phyloP scores from a whole-genome alignment of 371 early-diverging fungal species.

The Lichtheimia hyalospora region DNA sequence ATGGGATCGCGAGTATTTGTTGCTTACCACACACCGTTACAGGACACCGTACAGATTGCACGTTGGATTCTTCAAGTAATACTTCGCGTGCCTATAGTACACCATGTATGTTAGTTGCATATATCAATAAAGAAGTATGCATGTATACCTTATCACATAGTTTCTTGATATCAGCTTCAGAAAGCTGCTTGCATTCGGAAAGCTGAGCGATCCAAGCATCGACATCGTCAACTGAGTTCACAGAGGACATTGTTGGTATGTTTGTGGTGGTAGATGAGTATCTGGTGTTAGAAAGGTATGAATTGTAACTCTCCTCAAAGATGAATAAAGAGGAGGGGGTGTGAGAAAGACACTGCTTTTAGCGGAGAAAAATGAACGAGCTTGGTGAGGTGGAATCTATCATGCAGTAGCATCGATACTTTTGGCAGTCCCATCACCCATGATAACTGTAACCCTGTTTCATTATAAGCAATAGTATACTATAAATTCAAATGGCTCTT shows the following conservation, averaged over 20 bases:
- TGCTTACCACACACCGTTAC: constrained; percentile 92
- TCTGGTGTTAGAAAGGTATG: background rate
- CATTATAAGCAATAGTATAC: no score
- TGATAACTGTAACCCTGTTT: no score
- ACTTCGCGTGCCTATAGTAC: constrained; percentile 82
- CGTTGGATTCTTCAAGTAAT: constrained; percentile 93
- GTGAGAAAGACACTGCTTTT: no score
- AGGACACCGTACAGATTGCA: constrained; percentile 93
- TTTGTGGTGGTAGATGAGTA: background rate
- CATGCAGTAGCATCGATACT: no score
- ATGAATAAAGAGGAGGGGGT: no score
- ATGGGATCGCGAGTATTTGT: background rate
- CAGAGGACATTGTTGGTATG: constrained; percentile 31
- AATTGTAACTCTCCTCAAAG: background rate
- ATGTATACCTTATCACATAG: constrained; percentile 90
- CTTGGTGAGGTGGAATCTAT: no score
- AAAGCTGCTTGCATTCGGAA: constrained; percentile 86
- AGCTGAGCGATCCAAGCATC: constrained; percentile 91
- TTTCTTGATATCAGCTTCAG: constrained; percentile 91
- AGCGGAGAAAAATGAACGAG: no score
- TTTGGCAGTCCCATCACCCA: no score
- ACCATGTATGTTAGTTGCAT: background rate
- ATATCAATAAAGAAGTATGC: no score
- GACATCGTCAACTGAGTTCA: constrained; percentile 48
- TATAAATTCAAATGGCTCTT: no score